Conservation (phyloP, 257 asterid species). For the Verbascum thapsus region DNA sequence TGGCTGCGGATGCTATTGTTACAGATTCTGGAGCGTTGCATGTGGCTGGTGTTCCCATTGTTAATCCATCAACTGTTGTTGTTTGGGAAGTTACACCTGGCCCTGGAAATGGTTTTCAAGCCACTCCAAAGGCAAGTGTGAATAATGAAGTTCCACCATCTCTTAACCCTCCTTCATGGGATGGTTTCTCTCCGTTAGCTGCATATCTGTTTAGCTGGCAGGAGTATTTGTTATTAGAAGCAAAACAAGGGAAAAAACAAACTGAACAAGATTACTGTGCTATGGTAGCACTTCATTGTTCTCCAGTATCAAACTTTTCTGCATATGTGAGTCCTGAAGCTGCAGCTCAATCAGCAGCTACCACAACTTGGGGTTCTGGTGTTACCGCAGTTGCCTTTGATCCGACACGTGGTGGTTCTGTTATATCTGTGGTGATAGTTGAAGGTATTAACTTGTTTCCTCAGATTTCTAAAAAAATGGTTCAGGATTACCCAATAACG, state of each 20-base stretch:
- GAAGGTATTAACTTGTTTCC: constrained; percentile 59
- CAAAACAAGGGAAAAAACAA: constrained; percentile 70
- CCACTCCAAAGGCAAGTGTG: constrained; percentile 70
- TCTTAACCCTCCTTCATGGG: constrained; percentile 94
- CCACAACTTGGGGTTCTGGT: constrained; percentile 99
- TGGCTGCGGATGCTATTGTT: constrained; percentile 99
- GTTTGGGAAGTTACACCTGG: constrained; percentile 99
- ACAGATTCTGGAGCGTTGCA: constrained; percentile 99
- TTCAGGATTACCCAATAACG: background rate
- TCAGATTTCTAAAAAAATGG: background rate
- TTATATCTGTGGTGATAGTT: constrained; percentile 92
- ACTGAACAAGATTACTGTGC: constrained; percentile 75
- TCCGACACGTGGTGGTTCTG: constrained; percentile 99
- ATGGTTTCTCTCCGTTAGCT: constrained; percentile 93
- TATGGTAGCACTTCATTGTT: constrained; percentile 86
- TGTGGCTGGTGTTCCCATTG: constrained; percentile 98
- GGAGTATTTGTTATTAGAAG: constrained; percentile 80
- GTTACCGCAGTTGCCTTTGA: constrained; percentile 99
- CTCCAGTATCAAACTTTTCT: constrained; percentile 98
- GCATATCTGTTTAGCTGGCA: constrained; percentile 98
- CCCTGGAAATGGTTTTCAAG: constrained; percentile 96
- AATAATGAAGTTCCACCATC: constrained; percentile 80
- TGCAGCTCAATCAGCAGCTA: constrained; percentile 90
- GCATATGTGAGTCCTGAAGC: constrained; percentile 99
- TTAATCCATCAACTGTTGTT: constrained; percentile 96